Conservation (phyloP, 2,329 filamentous ascomycete genomes). For the Kalmusia sp. region DNA sequence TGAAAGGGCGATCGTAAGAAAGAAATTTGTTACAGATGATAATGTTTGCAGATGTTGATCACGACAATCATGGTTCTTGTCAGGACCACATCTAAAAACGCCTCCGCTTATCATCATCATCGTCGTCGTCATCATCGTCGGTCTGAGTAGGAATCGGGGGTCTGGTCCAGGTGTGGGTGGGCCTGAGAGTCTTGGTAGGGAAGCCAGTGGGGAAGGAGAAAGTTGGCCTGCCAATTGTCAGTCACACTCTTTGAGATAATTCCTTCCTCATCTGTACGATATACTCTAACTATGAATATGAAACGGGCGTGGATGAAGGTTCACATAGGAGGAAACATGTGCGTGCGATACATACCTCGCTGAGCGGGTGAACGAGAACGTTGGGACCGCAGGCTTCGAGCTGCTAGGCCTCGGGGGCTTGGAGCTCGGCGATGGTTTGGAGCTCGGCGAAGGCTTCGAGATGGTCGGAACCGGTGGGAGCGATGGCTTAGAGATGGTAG, state of each 20-base stretch:
- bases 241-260: neutral
- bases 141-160: constrained; percentile 18
- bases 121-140: constrained; percentile 12
- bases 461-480: constrained; percentile 11
- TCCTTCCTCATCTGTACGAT: no score
- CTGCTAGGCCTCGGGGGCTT: neutral
- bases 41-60: no score
- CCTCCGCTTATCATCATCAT: constrained; percentile 14
- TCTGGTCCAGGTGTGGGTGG: neutral
- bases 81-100: no score
- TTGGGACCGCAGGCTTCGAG: neutral
- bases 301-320: neutral
- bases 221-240: constrained; percentile 10
- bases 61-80: no score
- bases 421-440: no score
- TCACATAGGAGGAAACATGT: neutral
- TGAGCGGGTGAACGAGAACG: neutral
- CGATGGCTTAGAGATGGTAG: constrained; percentile 8
- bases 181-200: neutral
- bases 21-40: no score
- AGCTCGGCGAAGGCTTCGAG: constrained; percentile 9
- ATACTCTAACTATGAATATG: no score
- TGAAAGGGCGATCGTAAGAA: no score
- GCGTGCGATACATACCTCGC: neutral
- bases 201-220: constrained; percentile 9